phyloP scores from a whole-genome alignment of 768 basidiomycete species.

The Fibroporia radiculosa region DNA sequence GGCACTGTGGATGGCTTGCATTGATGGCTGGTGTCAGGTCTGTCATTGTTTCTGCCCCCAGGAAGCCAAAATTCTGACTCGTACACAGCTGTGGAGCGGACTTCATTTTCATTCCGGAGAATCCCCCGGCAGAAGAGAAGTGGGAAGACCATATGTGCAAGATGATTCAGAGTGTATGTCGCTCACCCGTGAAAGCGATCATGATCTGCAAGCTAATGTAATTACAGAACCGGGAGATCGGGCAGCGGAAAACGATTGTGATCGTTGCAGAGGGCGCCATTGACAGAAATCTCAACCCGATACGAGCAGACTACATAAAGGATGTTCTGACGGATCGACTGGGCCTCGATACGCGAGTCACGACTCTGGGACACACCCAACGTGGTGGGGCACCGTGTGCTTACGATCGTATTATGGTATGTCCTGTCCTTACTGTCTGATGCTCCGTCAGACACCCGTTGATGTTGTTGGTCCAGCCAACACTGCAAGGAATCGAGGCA shows the following conservation, averaged over 20 bases:
- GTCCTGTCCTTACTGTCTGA: conserved; percentile 13
- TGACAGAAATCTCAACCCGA: conserved; percentile 83
- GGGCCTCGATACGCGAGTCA: conserved; percentile 92
- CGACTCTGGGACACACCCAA: conserved; percentile 94
- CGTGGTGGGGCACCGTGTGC: conserved; percentile 93
- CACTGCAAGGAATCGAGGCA: conserved; percentile 92
- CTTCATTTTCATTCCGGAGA: conserved; percentile 96
- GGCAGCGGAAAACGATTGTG: conserved; percentile 97
- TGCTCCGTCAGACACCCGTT: background rate
- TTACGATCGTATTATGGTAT: conserved; percentile 83
- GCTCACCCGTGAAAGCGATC: background rate
- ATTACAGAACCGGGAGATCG: conserved; percentile 74
- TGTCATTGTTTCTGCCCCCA: conserved; percentile 11
- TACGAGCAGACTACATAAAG: conserved; percentile 86
- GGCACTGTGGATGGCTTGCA: conserved; percentile 99
- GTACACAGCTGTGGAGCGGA: conserved; percentile 77
- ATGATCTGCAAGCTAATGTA: background rate
- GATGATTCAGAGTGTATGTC: conserved; percentile 65
- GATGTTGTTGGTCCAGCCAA: conserved; percentile 50
- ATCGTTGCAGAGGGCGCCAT: conserved; percentile 97
- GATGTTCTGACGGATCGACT: conserved; percentile 79
- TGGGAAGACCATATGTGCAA: conserved; percentile 95
- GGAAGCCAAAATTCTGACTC: background rate
- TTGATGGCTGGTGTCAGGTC: conserved; percentile 87
- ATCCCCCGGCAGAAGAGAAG: conserved; percentile 64